These are phyloP conservation scores for Chlamydomonas sphaeroides DNA, from an alignment of 139 green algal genomes.

Conservation along the genomic window DNA sequence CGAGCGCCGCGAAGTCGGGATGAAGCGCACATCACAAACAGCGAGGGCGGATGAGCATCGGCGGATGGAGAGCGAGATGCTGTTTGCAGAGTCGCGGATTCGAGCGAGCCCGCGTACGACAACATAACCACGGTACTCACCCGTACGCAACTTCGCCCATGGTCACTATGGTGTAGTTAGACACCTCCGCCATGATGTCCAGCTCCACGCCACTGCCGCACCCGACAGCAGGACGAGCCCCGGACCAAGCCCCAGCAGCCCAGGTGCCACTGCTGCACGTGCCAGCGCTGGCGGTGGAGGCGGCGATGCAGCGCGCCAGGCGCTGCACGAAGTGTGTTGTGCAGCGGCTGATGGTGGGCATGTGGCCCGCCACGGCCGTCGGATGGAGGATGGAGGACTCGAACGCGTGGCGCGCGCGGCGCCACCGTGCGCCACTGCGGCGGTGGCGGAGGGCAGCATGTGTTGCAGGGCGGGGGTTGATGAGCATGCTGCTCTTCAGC, in stretches of 20 bases:
- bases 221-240: too few species aligned
- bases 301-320: neutral
- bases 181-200: neutral
- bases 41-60: too few species aligned
- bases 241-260: too few species aligned
- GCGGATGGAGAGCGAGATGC: too few species aligned
- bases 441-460: neutral
- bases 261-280: too few species aligned
- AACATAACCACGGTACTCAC: neutral
- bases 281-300: too few species aligned
- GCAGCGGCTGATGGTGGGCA: conserved; percentile 21
- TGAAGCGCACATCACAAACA: too few species aligned
- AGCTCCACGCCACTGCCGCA: neutral
- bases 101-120: too few species aligned
- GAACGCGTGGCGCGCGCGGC: neutral
- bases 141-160: conserved; percentile 10
- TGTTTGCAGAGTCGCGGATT: too few species aligned
- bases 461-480: neutral
- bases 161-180: neutral
- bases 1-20: too few species aligned
- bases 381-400: conserved; percentile 6
- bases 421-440: neutral
- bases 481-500: neutral
- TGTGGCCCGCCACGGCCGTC: neutral
- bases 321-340: neutral